Percentiles rank a stretch among this genome's conserved stretches.
These are phyloP conservation scores for Ceratobasidium sp. DNA, from an alignment of 1,284 basidiomycete species.

Conservation along the genomic window DNA sequence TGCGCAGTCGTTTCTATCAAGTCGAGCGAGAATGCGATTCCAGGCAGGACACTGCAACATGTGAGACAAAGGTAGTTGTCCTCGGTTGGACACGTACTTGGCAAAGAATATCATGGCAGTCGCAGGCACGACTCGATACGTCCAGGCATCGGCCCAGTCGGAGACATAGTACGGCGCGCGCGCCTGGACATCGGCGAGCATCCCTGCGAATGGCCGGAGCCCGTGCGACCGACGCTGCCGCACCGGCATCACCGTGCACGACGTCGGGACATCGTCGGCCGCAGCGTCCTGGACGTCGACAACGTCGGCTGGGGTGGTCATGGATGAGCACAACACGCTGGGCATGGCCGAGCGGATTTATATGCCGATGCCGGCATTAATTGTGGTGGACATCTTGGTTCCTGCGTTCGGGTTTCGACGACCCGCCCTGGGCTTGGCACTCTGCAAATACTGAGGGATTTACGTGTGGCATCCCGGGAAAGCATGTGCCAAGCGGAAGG, in stretches of 20 bases:
- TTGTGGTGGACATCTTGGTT: too few relatives aligned
- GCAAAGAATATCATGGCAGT: constrained; percentile 82
- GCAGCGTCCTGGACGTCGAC: background rate
- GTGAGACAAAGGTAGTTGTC: constrained; percentile 10
- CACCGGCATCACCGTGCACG: constrained; percentile 43
- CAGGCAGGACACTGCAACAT: constrained; percentile 76
- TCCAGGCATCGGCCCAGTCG: constrained; percentile 91
- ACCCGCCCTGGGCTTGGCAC: too few relatives aligned
- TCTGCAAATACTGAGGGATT: too few relatives aligned
- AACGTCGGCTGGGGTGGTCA: background rate
- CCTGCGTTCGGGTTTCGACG: too few relatives aligned
- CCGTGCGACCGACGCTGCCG: constrained; percentile 28
- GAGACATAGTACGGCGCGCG: constrained; percentile 83
- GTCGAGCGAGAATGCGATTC: constrained; percentile 92
- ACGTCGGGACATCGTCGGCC: constrained; percentile 20
- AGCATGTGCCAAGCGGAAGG: background rate
- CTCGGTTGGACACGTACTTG: constrained; percentile 63
- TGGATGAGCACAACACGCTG: background rate
- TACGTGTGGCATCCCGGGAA: background rate
- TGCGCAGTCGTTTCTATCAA: constrained; percentile 90
- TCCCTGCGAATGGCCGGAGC: constrained; percentile 70
- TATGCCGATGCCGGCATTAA: constrained; percentile 41
- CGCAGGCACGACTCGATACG: constrained; percentile 82
- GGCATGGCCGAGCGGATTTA: background rate
- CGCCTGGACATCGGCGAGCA: constrained; percentile 78